Conservation (phyloP, 208 protist species). For the Phytomonas francai region DNA sequence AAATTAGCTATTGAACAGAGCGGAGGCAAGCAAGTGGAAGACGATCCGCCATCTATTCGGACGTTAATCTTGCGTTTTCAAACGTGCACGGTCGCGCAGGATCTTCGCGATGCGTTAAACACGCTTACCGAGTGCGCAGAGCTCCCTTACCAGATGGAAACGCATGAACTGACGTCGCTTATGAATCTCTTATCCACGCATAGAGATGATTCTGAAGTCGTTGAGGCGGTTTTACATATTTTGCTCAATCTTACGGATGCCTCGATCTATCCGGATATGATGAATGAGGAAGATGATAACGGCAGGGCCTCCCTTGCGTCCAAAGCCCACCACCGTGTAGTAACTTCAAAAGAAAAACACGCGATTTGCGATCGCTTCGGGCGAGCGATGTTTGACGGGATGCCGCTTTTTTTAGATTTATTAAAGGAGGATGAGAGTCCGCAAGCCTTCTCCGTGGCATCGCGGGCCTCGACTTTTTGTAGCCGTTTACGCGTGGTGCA, state of each 20-base stretch:
- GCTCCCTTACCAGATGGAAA: slow-evolving; percentile 44
- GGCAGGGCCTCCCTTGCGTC: slow-evolving; percentile 17
- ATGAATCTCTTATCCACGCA: slow-evolving; percentile 29
- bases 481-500: slow-evolving; percentile 51
- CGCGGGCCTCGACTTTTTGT: slow-evolving; percentile 19
- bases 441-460: no score
- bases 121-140: slow-evolving; percentile 40
- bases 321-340: slow-evolving; percentile 9
- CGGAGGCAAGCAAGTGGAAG: not conserved
- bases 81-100: slow-evolving; percentile 72
- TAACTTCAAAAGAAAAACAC: slow-evolving; percentile 29
- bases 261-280: slow-evolving; percentile 21
- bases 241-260: slow-evolving; percentile 49
- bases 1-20: not conserved
- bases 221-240: slow-evolving; percentile 26
- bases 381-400: slow-evolving; percentile 27
- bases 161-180: slow-evolving; percentile 33
- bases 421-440: slow-evolving; percentile 10
- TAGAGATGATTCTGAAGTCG: not conserved
- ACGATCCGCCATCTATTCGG: slow-evolving; percentile 18
- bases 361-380: slow-evolving; percentile 44
- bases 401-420: slow-evolving; percentile 39
- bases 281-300: no score
- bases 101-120: slow-evolving; percentile 63
- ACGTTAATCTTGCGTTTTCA: slow-evolving; percentile 68